phyloP scores from a whole-genome alignment of 1,139 yeast species.

The Debaryomyces coudertii region DNA sequence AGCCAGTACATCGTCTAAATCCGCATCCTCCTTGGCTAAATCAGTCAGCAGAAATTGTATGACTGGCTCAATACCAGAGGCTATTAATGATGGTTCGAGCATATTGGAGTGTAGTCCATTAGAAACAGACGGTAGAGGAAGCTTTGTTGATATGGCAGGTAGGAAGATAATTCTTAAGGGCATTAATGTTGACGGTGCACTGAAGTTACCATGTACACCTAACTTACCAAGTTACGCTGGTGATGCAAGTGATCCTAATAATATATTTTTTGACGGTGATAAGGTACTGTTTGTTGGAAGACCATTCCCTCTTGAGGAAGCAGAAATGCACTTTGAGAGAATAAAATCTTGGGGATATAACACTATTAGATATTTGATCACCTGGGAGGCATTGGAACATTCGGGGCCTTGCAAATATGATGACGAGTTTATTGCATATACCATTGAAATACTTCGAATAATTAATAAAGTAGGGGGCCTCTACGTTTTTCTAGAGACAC shows the following conservation, averaged over 20 bases:
- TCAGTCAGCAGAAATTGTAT: slow-evolving; percentile 29
- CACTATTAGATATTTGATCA: slow-evolving; percentile 70
- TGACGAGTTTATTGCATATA: slow-evolving; percentile 71
- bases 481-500: slow-evolving; percentile 84
- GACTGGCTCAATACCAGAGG: slow-evolving; percentile 7
- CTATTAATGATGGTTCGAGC: slow-evolving; percentile 5
- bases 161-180: slow-evolving; percentile 72
- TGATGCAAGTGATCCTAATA: slow-evolving; percentile 44
- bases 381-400: slow-evolving; percentile 96
- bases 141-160: slow-evolving; percentile 62
- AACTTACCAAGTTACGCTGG: slow-evolving; percentile 54
- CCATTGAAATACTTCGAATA: slow-evolving; percentile 61
- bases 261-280: slow-evolving; percentile 68
- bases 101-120: slow-evolving; percentile 39
- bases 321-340: slow-evolving; percentile 65
- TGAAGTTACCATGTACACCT: slow-evolving; percentile 71
- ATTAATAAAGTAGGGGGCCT: slow-evolving; percentile 70
- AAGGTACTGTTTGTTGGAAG: slow-evolving; percentile 77
- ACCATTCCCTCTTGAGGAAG: slow-evolving; percentile 78
- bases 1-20: slow-evolving; percentile 31
- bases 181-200: slow-evolving; percentile 76
- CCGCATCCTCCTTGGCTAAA: slow-evolving; percentile 31
- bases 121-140: slow-evolving; percentile 48
- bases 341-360: slow-evolving; percentile 84
- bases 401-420: slow-evolving; percentile 86